These are phyloP conservation scores for Leptographium procerum DNA, from an alignment of 2,329 filamentous ascomycete species.

Conservation along the genomic window DNA sequence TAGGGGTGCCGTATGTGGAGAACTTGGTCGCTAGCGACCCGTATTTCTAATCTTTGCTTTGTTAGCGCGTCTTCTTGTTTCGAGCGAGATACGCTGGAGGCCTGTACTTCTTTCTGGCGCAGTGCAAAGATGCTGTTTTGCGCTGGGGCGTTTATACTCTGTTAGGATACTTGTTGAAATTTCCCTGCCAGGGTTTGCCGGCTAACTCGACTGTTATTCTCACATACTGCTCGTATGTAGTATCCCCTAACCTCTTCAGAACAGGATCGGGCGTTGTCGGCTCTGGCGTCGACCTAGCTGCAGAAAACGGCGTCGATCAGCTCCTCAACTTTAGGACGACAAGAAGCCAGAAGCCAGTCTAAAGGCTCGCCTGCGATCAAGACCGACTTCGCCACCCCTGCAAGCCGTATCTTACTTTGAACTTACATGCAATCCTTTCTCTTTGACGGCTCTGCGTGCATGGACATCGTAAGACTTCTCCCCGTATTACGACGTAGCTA, in stretches of 20 bases:
- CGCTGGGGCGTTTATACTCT: no score
- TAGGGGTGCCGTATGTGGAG: not conserved
- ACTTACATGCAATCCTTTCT: not conserved
- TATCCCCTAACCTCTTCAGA: not conserved
- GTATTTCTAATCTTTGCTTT: not conserved
- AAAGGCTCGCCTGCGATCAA: not conserved
- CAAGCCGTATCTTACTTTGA: no score
- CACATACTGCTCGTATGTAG: no score
- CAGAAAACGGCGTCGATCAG: not conserved
- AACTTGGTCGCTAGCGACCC: not conserved
- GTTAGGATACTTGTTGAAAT: no score
- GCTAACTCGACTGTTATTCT: not conserved
- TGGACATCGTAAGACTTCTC: conserved; percentile 2
- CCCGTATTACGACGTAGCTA: not conserved
- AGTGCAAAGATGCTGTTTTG: not conserved
- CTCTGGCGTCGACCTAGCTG: not conserved
- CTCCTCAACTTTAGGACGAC: not conserved
- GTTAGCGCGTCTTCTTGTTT: not conserved
- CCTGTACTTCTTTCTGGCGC: not conserved
- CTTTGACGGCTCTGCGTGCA: not conserved
- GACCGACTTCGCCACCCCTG: not conserved
- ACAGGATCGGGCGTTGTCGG: not conserved
- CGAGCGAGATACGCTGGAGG: not conserved
- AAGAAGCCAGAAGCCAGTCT: not conserved
- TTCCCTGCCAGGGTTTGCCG: no score